Conservation (phyloP, 1,284 basidiomycete species). For the Rugosomyces carneus region DNA sequence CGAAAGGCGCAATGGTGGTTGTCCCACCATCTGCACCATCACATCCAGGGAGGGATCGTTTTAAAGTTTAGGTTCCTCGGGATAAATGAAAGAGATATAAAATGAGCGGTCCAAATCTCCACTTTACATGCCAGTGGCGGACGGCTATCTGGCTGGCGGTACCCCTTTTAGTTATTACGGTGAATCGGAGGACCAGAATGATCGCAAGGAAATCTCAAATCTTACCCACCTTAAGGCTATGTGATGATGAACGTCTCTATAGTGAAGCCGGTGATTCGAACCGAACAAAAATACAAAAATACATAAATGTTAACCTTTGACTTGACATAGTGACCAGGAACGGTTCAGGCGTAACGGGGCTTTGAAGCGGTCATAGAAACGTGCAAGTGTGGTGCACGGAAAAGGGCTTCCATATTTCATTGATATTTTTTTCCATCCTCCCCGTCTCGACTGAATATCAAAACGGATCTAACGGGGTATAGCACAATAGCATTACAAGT, state of each 20-base stretch:
- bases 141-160: background rate
- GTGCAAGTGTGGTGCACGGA: background rate
- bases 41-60: background rate
- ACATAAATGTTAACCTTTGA: background rate
- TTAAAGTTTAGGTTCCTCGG: too few relatives aligned
- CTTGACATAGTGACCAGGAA: background rate
- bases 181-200: background rate
- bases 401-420: background rate
- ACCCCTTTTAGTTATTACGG: constrained; percentile 1
- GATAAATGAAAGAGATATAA: background rate
- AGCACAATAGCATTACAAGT: too few relatives aligned
- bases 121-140: background rate
- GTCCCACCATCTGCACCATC: background rate
- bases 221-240: background rate
- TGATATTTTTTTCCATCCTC: background rate
- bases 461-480: too few relatives aligned
- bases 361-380: background rate
- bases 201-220: background rate
- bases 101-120: background rate
- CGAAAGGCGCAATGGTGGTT: too few relatives aligned
- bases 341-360: background rate
- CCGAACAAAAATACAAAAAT: background rate
- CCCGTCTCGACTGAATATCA: too few relatives aligned
- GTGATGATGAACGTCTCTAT: background rate
- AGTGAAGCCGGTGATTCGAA: background rate